These are phyloP conservation scores for Eimeria necatrix DNA, from an alignment of 169 alveolate genomes.

Conservation along the genomic window DNA sequence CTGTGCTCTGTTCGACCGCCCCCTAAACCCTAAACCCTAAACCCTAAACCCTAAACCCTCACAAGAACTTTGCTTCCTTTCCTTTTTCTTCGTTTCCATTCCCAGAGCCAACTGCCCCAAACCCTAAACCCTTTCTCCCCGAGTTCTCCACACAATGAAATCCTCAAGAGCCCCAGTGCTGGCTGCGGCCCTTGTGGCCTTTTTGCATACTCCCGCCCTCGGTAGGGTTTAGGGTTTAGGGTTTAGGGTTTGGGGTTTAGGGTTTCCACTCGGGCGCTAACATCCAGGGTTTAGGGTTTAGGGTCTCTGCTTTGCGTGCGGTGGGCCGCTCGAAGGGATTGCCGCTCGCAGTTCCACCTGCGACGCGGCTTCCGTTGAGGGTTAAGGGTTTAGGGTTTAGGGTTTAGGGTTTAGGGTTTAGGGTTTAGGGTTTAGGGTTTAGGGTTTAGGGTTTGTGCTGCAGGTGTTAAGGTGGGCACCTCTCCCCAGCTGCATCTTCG, in stretches of 20 bases:
- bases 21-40: constrained; percentile 3
- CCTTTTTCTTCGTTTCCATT: background rate
- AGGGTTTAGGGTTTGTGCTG: background rate
- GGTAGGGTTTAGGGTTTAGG: background rate
- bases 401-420: constrained; percentile 3
- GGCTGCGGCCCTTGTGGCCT: constrained; percentile 21
- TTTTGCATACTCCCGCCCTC: background rate
- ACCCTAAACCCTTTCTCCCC: constrained; percentile 25
- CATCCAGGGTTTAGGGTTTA: background rate
- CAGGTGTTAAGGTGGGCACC: background rate
- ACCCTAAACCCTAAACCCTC: constrained; percentile 48
- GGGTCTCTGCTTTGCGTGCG: background rate
- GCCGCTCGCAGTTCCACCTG: background rate
- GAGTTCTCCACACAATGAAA: background rate
- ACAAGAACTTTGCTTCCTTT: no score
- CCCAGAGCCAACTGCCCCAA: background rate
- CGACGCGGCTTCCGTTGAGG: background rate
- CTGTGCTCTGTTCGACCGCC: background rate
- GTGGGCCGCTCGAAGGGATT: background rate
- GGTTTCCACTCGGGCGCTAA: background rate
- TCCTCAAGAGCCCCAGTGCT: background rate
- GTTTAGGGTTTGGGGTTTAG: background rate
- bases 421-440: constrained; percentile 58
- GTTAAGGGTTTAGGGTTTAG: background rate
- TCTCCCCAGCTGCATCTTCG: background rate